phyloP scores from a whole-genome alignment of 2,329 filamentous ascomycete genomes.

The Cladosporium sphaerospermum region DNA sequence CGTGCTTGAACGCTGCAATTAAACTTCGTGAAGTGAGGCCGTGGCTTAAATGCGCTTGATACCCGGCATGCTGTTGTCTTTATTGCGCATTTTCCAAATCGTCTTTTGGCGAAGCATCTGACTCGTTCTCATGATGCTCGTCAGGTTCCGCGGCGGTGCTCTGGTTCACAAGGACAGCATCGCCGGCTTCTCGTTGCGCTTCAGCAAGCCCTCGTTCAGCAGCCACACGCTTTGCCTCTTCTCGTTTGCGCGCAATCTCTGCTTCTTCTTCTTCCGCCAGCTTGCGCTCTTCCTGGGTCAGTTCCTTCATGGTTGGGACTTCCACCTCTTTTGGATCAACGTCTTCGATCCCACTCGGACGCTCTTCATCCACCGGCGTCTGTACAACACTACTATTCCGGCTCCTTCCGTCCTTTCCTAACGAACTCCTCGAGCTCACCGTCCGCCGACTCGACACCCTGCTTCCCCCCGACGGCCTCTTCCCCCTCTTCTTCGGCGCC shows the following conservation, averaged over 20 bases:
- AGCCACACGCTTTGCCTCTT: conserved; percentile 51
- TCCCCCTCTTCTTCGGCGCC: conserved; percentile 22
- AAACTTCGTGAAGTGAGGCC: too few species aligned
- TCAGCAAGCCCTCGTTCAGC: conserved; percentile 45
- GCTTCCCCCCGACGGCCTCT: conserved; percentile 38
- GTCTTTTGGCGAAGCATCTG: background rate
- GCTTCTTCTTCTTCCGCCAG: conserved; percentile 51
- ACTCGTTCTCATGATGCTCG: background rate
- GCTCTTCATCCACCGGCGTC: conserved; percentile 13
- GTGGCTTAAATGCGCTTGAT: background rate
- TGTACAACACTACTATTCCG: conserved; percentile 15
- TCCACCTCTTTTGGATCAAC: conserved; percentile 24
- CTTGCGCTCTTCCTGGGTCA: conserved; percentile 53
- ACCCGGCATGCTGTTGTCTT: background rate
- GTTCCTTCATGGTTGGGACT: conserved; percentile 46
- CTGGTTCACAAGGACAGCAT: background rate
- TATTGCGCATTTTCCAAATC: background rate
- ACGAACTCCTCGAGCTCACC: conserved; percentile 12
- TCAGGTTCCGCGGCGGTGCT: background rate
- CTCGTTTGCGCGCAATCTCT: conserved; percentile 47
- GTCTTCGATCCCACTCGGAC: conserved; percentile 10
- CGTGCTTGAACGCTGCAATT: conserved; percentile 8
- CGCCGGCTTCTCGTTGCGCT: background rate
- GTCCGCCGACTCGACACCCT: conserved; percentile 24
- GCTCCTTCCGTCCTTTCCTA: conserved; percentile 12